Evolutionary conservation across 208 protist species (phyloP), one percentile per base, ranked within the genome.

Genomic region (Trypanosoma boissoni): DNA sequence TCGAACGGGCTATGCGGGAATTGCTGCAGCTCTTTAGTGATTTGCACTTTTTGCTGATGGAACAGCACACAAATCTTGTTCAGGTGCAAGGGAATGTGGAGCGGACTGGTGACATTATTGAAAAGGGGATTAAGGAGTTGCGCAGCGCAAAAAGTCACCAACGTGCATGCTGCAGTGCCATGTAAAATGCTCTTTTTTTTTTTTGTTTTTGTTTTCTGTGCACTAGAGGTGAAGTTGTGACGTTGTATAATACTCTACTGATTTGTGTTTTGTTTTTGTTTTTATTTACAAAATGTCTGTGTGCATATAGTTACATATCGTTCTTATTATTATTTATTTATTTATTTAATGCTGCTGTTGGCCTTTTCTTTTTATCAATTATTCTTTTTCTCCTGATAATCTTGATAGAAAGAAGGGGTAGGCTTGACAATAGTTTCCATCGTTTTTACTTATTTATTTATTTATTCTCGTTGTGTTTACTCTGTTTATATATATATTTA

Each of bases 91-190:
- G 48, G 29, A 55, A 57, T 52, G 48, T 84, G 68, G 74, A 80
- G 55, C 65, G 72, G 28, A 74, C 66, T 7, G 66, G 72, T 9
- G 26, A 46, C 0, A 91, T 83, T 34, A 59, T 64, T 50, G 61
- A 39, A 16, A 28, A 16, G 7, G 26, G 70, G 28, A 24, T 72
- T 44, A 61, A 62, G 0, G 34, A 73, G 24, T n/a, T 88, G 2
- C 32, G 34, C 3, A 52, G 43, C 1, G 66, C 48, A 50, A 58
- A 58, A 32, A 0, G 42, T 23, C 50, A 58, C 34, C 31, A 56
- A 26, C 55, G 57, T 32, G 27, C 8, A 0, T 56, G 48, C 23
- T 66, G 60, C 31, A 43, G 1, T 57, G 46, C 48, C 14, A n/a
- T 64, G 24, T 55, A n/a, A 52, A 31, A 51, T 27, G 14, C 24